phyloP scores from a whole-genome alignment of 192 early-diverging fungal species.

The Haplosporangium gracile region DNA sequence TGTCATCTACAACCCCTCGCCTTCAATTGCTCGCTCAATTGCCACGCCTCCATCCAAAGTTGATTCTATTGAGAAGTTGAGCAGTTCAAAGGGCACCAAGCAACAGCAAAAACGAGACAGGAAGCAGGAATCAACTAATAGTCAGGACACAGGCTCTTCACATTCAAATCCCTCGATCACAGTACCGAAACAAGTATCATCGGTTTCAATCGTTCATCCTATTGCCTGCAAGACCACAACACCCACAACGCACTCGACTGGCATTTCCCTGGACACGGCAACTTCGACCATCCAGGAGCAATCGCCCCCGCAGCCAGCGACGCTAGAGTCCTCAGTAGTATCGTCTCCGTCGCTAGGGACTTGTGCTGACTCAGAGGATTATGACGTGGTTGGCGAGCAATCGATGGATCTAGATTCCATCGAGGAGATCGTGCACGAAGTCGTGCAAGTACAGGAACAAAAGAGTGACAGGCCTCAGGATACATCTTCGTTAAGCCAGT shows the following conservation, averaged over 20 bases:
- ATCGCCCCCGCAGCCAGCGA: neutral
- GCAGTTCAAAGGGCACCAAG: neutral
- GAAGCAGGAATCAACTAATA: neutral
- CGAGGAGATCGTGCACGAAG: neutral
- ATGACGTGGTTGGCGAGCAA: neutral
- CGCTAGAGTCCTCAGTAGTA: neutral
- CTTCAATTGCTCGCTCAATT: neutral
- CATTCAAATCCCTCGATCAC: neutral
- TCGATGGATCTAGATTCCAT: slow-evolving; percentile 1
- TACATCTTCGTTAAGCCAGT: neutral
- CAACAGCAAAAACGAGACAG: neutral
- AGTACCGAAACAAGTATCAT: neutral
- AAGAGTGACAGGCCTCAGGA: neutral
- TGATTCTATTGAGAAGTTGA: neutral
- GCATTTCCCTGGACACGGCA: neutral
- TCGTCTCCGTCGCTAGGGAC: neutral
- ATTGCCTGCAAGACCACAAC: neutral
- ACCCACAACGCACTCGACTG: neutral
- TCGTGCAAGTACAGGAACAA: neutral
- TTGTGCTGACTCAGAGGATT: slow-evolving; percentile 1
- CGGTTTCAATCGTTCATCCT: neutral
- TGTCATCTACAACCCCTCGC: neutral
- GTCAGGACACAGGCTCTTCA: neutral
- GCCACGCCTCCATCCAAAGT: neutral
- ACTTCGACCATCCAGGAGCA: neutral